Percentiles rank a stretch among this genome's conserved stretches.
Conservation (phyloP, 345 rosid species). For the Lumnitzera racemosa region DNA sequence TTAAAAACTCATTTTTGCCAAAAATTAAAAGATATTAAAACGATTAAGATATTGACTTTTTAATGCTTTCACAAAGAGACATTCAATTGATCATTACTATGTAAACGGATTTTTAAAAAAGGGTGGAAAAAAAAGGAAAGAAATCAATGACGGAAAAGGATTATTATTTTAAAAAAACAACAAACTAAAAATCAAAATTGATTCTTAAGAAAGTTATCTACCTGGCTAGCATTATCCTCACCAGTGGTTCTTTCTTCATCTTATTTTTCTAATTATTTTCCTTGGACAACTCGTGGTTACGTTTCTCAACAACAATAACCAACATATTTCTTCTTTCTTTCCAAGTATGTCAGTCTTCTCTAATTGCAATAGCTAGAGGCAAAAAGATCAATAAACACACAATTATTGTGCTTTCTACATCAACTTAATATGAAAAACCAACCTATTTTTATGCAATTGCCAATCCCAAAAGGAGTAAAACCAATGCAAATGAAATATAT, state of each 20-base stretch:
- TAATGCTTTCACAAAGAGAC: too few relatives aligned
- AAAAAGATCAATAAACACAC: background rate
- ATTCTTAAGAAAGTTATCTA: constrained; percentile 4
- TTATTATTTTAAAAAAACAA: too few relatives aligned
- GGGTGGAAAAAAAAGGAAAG: too few relatives aligned
- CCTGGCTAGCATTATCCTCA: background rate
- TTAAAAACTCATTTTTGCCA: too few relatives aligned
- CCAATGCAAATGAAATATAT: constrained; percentile 9
- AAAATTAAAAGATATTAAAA: too few relatives aligned
- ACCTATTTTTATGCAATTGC: constrained; percentile 8
- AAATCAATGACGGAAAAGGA: too few relatives aligned
- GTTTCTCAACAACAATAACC: background rate
- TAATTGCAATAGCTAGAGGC: background rate
- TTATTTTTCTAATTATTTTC: background rate
- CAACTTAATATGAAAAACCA: background rate
- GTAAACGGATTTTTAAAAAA: too few relatives aligned
- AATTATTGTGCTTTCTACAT: background rate
- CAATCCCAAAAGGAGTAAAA: constrained; percentile 6
- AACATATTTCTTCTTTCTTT: background rate
- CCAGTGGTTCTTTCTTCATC: background rate
- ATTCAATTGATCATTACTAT: too few relatives aligned
- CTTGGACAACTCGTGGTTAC: background rate
- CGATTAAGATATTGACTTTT: too few relatives aligned
- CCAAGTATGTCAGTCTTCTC: background rate
- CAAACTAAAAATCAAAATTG: too few relatives aligned